Base-by-base conservation (phyloP, 2,329 filamentous ascomycete species). In the Diaporthe ampelina region DNA sequence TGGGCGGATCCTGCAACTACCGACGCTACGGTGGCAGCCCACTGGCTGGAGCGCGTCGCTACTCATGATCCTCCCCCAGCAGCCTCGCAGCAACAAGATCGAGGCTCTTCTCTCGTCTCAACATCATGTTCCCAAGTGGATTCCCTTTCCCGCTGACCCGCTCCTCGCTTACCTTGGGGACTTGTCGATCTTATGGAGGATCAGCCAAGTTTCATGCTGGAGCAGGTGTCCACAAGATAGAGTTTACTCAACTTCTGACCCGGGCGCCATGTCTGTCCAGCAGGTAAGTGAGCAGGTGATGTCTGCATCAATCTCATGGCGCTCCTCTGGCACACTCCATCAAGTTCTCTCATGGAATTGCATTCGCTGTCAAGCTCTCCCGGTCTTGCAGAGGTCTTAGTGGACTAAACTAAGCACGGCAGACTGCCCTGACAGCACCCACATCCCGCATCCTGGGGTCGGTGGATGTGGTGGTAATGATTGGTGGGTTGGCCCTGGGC, bases 41-140 rank as follows among this genome's bases (percentile, higher is more conserved):
- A 29, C 40, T 63, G 59, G 58, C 58, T 43, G 58, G 43, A 29
- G 26, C 61, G n/a, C 10, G 1, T 7, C 24, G 21, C 63, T 68
- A 68, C 48, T 68, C 45, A 68, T 68, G 63, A 54, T 68, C 63
- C 63, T n/a, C 52, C 61, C 35, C 35, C 45, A 52, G 45, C 29
- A 26, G 17, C 45, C 19, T 37, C 43, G n/a, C 59, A 65, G 59
- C 59, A 32, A n/a, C 59, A 13, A 2, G 59, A 21, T 24, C 21
- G 13, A 35, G 17, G 11, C 21, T 24, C 21, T 67, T 52, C 21
- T n/a, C 29, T 29, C 29, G 26, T 50, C 21, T 35, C 61, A 35
- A 67, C 61, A 52, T 24, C 45, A 24, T 21, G 29, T 67, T 37
- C 9, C 24, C 24, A 9, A 21, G 61, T 67, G 29, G 45, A 37